phyloP scores from a whole-genome alignment of 345 rosid genomes.

The Bruguiera parviflora region DNA sequence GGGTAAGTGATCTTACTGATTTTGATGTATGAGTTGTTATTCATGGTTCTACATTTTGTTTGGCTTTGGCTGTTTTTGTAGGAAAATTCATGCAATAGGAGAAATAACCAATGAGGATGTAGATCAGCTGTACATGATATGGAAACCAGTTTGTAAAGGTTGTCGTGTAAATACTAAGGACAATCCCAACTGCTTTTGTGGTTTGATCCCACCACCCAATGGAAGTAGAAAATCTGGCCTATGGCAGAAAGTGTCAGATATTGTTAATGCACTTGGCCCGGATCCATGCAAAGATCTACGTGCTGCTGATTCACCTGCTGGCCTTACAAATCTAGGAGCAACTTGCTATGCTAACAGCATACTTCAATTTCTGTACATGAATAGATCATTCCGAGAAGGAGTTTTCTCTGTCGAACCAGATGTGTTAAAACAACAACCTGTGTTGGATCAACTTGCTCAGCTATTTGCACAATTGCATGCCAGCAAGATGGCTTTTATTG shows the following conservation, averaged over 20 bases:
- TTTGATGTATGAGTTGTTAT: conserved; percentile 5
- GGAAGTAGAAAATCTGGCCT: conserved; percentile 88
- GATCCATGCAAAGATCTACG: conserved; percentile 68
- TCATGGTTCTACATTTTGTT: not conserved
- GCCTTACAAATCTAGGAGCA: conserved; percentile 89
- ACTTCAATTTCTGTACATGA: conserved; percentile 90
- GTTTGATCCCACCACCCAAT: conserved; percentile 66
- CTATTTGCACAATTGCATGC: conserved; percentile 84
- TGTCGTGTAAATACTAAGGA: conserved; percentile 90
- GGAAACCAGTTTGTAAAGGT: conserved; percentile 85
- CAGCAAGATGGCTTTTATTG: conserved; percentile 76
- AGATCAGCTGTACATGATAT: conserved; percentile 62
- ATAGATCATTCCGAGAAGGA: conserved; percentile 67
- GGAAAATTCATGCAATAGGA: conserved; percentile 71
- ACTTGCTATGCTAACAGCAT: conserved; percentile 99
- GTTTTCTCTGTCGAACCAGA: conserved; percentile 80
- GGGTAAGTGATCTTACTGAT: conserved; percentile 9
- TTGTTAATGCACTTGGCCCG: conserved; percentile 61
- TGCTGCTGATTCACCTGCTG: conserved; percentile 70
- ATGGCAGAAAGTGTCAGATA: conserved; percentile 86
- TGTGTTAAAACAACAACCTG: conserved; percentile 67
- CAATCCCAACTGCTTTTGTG: conserved; percentile 95
- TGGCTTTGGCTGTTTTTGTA: conserved; percentile 23
- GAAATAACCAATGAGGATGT: conserved; percentile 59
- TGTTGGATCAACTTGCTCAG: conserved; percentile 78